Base-by-base conservation (phyloP, 1,284 basidiomycete species). In the Leucoagaricus sp. region DNA sequence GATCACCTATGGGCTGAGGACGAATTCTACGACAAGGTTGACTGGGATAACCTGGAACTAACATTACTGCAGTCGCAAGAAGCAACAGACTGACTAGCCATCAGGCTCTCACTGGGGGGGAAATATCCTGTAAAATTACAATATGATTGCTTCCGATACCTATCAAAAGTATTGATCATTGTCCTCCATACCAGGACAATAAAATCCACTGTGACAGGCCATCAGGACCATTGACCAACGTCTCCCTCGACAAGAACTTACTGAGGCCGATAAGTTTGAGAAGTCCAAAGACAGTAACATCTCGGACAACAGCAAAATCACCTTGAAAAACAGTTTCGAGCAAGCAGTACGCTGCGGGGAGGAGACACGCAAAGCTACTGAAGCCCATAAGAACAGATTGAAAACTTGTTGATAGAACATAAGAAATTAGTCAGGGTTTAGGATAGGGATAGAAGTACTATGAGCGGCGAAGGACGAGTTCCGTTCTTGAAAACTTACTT, bases 1-100 rank as follows among this genome's bases (percentile, higher is more conserved):
- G 78, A 67, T 50, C 31, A 34, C 5, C 77, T 78, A 51, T 80
- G 78, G 78, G 71, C 69, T 42, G 64, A 69, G 7, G 68, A 74
- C 41, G 70, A 71, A 48, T 58, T 69, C 19, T 74, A 72, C 48
- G 66, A 70, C 31, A 65, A 65, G 53, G 51, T 73, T 19, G 70
- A 74, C 58, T 66, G 71, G 57, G 72, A 72, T 53, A 61, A 65
- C 19, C 33, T 69, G 38, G 64, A 67, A 53, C 42, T 61, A 36
- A 56, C 52, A 25, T 55, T 67, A 44, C 61, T 62, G 31, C 63
- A 65, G 58, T 54, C 53, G 10, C 36, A 41, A 28, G 41, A 21
- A 9, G 12, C 45, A 33, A 46, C 13, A 46, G 33, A 28, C 25
- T 47, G 12, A 41, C 28, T 3, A 4, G 17, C 19, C 3, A 34